Evolutionary conservation across 768 basidiomycete genomes (phyloP), one percentile per base, ranked within the genome.

Genomic region (Psilocybe cyanescens): DNA sequence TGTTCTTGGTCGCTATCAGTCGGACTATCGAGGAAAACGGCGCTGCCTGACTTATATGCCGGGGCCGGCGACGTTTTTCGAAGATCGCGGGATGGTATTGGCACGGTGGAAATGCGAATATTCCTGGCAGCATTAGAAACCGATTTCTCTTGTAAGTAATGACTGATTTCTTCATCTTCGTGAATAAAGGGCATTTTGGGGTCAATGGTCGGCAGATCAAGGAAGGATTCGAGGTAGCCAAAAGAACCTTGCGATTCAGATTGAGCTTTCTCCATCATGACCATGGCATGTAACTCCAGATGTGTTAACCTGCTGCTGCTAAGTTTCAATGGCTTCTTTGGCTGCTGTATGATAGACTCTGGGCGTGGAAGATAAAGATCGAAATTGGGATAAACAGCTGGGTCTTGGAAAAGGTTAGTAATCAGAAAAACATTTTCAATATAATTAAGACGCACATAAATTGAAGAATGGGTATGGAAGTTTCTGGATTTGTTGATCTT

Each of bases 271-370:
- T 75, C 76, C 74, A 75, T 77, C 73, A 75, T 74, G 47, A 75
- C 79, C 64, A 74, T 72, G 1, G 75, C 74, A 66, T 76, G 75
- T 5, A 76, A 62, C 56, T 75, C 73, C 17, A 69, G 67, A 60
- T 76, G 76, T 3, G 76, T 75, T 37, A 75, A 65, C 33, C 75
- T 68, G 48, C 70, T 71, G 35, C 69, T 71, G 35, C 64, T 68
- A 16, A 56, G 50, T 44, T 59, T 59, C 12, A 51, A 48, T 51
- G 17, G 24, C 44, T 16, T 57, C 17, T 55, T 61, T 16, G 45
- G 41, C 12, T 46, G 63, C n/a, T 48, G 35, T 31, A 51, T 24
- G 28, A 55, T 33, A 14, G 17, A 12, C 3, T 58, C 31, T 11
- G 46, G 52, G 19, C 55, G 41, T 55, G 63, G 30, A 41, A 55